phyloP scores from a whole-genome alignment of 2,329 filamentous ascomycete species.

The Fusarium oligoseptatum region DNA sequence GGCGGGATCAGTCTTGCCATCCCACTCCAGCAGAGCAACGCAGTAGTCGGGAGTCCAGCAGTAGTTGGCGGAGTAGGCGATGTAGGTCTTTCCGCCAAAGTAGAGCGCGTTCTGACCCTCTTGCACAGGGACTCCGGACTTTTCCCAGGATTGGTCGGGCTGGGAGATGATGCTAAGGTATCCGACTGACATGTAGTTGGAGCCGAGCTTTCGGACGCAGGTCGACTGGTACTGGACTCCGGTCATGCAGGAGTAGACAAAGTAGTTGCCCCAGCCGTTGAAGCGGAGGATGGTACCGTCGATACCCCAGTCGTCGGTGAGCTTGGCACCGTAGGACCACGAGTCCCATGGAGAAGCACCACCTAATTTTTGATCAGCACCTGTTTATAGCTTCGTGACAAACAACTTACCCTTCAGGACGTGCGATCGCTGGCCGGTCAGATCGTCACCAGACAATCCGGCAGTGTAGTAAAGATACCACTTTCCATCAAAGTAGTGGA shows the following conservation, averaged over 20 bases:
- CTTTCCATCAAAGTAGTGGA: slow-evolving; percentile 62
- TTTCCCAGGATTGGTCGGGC: slow-evolving; percentile 66
- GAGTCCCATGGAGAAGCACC: slow-evolving; percentile 65
- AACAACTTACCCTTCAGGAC: slow-evolving; percentile 61
- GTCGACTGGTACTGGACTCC: slow-evolving; percentile 54
- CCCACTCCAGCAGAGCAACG: slow-evolving; percentile 66
- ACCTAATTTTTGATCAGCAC: slow-evolving; percentile 49
- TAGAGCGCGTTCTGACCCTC: slow-evolving; percentile 69
- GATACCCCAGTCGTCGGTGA: slow-evolving; percentile 65
- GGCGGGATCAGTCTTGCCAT: slow-evolving; percentile 63
- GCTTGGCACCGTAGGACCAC: slow-evolving; percentile 62
- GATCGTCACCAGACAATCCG: slow-evolving; percentile 55
- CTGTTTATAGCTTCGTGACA: accelerated
- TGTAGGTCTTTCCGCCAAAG: slow-evolving; percentile 63
- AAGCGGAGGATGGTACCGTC: slow-evolving; percentile 67
- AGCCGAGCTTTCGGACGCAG: slow-evolving; percentile 56
- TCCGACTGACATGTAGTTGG: slow-evolving; percentile 57
- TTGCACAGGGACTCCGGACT: slow-evolving; percentile 63
- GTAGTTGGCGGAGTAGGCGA: slow-evolving; percentile 67
- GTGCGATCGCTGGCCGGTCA: slow-evolving; percentile 64
- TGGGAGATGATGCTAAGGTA: slow-evolving; percentile 62
- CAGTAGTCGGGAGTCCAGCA: slow-evolving; percentile 69
- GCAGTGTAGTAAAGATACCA: slow-evolving; percentile 72
- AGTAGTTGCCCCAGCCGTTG: slow-evolving; percentile 61
- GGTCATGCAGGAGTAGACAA: slow-evolving; percentile 67